A percentile compares a stretch with the other conserved stretches of the same genome.
Evolutionary conservation across 495 filamentous ascomycete genomes (phyloP).

Genomic region (Penicillium longicatenatum): DNA sequence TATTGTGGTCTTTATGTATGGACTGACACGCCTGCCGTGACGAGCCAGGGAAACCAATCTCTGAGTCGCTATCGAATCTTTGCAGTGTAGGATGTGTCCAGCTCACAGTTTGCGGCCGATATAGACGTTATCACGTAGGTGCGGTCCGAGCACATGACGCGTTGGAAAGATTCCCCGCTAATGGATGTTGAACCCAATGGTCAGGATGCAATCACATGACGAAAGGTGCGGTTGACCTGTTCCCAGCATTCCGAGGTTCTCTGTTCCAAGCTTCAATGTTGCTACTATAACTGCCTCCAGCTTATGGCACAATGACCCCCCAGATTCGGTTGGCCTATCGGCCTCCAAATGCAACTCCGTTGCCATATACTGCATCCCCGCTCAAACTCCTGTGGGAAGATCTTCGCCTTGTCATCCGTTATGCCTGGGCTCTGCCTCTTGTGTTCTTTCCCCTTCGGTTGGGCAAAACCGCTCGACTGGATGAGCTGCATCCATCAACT

Average conservation of each 20-base stretch:
- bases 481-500: conserved; percentile 57
- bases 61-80: too few species aligned
- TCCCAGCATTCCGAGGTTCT: neutral
- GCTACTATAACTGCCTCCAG: neutral
- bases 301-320: neutral
- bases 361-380: conserved; percentile 62
- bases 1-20: too few species aligned
- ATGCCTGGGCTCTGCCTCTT: conserved; percentile 51
- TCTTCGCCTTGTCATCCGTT: conserved; percentile 52
- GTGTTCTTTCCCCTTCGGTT: conserved; percentile 55
- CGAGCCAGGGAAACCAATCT: too few species aligned
- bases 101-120: too few species aligned
- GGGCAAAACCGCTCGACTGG: conserved; percentile 49
- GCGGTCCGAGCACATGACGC: neutral
- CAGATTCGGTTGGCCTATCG: conserved; percentile 14
- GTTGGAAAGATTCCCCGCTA: too few species aligned
- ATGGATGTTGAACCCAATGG: neutral
- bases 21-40: too few species aligned
- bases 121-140: neutral
- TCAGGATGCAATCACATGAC: neutral
- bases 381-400: conserved; percentile 56
- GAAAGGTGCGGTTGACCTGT: neutral
- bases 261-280: too few species aligned
- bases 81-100: too few species aligned
- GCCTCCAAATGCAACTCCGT: conserved; percentile 21